These are phyloP conservation scores for Fusarium verrucosum DNA, from an alignment of 2,329 filamentous ascomycete species.

Conservation along the genomic window DNA sequence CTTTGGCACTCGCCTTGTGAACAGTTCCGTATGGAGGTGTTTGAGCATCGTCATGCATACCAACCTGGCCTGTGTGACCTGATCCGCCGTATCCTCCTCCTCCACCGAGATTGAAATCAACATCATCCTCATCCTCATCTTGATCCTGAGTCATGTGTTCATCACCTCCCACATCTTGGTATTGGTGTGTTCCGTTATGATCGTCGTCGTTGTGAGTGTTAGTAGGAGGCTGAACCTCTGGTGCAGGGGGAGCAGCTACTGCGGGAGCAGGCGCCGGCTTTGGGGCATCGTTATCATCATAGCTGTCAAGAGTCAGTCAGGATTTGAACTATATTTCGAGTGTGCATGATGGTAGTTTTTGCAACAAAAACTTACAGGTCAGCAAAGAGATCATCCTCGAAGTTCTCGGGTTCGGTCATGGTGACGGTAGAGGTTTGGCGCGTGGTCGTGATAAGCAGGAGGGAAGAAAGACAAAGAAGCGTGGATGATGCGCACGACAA, in stretches of 20 bases:
- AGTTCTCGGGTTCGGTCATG: slow-evolving; percentile 84
- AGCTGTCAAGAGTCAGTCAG: slow-evolving; percentile 55
- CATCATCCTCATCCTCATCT: slow-evolving; percentile 65
- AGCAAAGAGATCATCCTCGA: slow-evolving; percentile 94
- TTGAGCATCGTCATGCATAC: slow-evolving; percentile 45
- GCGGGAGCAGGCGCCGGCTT: slow-evolving; percentile 51
- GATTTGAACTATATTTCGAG: not conserved
- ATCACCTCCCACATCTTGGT: slow-evolving; percentile 45
- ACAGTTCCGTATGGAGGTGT: slow-evolving; percentile 51
- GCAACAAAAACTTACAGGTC: slow-evolving; percentile 75
- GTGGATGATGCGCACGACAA: slow-evolving; percentile 6
- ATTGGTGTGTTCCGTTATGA: slow-evolving; percentile 32
- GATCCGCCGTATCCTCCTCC: slow-evolving; percentile 46
- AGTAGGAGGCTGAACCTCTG: slow-evolving; percentile 41
- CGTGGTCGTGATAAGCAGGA: slow-evolving; percentile 14
- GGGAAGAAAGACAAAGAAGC: slow-evolving; percentile 6
- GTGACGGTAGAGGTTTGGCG: slow-evolving; percentile 26
- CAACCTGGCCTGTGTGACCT: slow-evolving; percentile 44
- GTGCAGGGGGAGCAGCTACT: slow-evolving; percentile 41
- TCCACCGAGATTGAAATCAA: slow-evolving; percentile 67
- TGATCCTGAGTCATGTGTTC: slow-evolving; percentile 57
- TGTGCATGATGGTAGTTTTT: not conserved
- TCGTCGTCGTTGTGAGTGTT: slow-evolving; percentile 41
- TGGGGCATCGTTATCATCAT: slow-evolving; percentile 69
- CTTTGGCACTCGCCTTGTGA: slow-evolving; percentile 71